Evolutionary conservation across 2,329 filamentous ascomycete species (phyloP).

Genomic region (Paraphaeosphaeria sporulosa): DNA sequence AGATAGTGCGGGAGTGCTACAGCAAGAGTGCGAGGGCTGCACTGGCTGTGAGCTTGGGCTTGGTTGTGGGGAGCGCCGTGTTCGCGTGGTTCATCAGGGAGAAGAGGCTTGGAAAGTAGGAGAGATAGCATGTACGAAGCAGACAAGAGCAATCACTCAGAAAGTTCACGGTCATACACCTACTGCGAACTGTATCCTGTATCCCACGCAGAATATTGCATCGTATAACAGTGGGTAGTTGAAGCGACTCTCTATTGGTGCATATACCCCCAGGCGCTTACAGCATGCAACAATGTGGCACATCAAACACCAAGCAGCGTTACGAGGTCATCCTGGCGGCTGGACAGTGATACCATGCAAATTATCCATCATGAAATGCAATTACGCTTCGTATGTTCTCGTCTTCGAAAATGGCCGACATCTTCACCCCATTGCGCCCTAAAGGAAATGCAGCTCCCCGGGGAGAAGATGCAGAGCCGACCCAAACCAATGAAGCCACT

Average conservation of each 20-base stretch:
- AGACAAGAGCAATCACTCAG: too few relatives aligned
- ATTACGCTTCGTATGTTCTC: background rate
- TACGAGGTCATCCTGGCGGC: background rate
- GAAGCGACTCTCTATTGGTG: background rate
- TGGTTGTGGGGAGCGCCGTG: slow-evolving; percentile 60
- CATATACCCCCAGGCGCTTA: background rate
- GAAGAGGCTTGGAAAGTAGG: slow-evolving; percentile 44
- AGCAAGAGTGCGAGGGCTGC: slow-evolving; percentile 62
- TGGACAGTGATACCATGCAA: background rate
- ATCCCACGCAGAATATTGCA: too few relatives aligned
- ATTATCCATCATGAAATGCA: background rate
- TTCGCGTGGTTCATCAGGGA: slow-evolving; percentile 56
- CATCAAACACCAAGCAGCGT: background rate
- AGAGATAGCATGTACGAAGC: too few relatives aligned
- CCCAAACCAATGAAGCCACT: background rate
- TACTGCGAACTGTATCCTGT: too few relatives aligned
- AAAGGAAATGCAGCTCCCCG: background rate
- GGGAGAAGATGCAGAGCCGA: background rate
- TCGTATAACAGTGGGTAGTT: background rate
- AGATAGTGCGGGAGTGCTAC: slow-evolving; percentile 72
- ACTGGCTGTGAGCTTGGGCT: slow-evolving; percentile 58
- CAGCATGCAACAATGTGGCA: background rate
- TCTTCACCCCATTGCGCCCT: background rate
- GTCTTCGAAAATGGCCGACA: background rate
- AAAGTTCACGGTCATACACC: too few relatives aligned